These are phyloP conservation scores for Echium plantagineum DNA, from an alignment of 257 asterid genomes.

Conservation along the genomic window DNA sequence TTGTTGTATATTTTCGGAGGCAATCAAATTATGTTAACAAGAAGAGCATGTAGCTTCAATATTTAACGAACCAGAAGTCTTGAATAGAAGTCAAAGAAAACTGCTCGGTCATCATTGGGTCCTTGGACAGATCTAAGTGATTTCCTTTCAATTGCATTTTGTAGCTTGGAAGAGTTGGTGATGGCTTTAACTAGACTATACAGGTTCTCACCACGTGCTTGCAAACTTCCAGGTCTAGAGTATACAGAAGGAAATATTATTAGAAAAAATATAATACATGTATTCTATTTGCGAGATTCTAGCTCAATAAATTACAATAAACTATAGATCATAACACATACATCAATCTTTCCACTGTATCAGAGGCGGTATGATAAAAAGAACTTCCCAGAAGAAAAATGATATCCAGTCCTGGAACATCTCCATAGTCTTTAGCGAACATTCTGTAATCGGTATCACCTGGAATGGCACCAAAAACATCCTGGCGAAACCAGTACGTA, in stretches of 20 bases:
- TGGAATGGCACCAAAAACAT: conserved; percentile 74
- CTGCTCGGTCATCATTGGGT: conserved; percentile 41
- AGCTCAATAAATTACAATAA: too few species aligned
- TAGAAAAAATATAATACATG: conserved; percentile 16
- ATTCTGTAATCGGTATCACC: conserved; percentile 99
- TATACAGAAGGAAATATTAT: conserved; percentile 3
- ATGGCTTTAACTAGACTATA: conserved; percentile 66
- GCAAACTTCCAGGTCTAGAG: conserved; percentile 95
- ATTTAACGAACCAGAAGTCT: conserved; percentile 56
- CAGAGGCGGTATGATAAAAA: conserved; percentile 87
- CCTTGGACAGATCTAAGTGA: conserved; percentile 33
- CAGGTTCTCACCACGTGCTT: conserved; percentile 95
- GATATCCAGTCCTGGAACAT: conserved; percentile 95
- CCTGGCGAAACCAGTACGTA: conserved; percentile 31
- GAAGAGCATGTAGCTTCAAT: not conserved
- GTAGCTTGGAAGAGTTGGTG: conserved; percentile 64
- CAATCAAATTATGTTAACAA: not conserved
- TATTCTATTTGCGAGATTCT: not conserved
- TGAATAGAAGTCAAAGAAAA: conserved; percentile 69
- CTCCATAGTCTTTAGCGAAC: conserved; percentile 81
- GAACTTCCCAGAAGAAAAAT: conserved; percentile 95
- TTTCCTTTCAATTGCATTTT: conserved; percentile 56
- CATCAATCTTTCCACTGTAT: conserved; percentile 98
- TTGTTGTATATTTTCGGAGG: not conserved
- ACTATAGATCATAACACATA: conserved; percentile 62